phyloP scores from a whole-genome alignment of 2,329 filamentous ascomycete genomes.

The Colletotrichum acutatum region DNA sequence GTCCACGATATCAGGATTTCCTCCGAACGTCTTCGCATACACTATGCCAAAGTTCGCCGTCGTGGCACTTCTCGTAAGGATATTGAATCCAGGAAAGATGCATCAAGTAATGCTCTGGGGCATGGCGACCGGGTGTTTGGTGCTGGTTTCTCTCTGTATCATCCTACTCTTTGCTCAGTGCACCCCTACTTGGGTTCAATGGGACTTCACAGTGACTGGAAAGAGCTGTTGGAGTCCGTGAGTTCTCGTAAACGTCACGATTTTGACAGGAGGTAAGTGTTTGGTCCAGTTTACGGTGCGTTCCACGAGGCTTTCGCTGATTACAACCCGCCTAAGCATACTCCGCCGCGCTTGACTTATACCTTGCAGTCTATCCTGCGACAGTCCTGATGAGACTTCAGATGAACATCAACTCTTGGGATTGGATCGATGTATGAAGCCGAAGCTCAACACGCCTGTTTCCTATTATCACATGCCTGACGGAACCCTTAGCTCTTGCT shows the following conservation, averaged over 20 bases:
- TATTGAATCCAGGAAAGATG: conserved; percentile 39
- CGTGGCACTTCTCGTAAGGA: conserved; percentile 39
- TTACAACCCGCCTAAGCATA: not conserved
- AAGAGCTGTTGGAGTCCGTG: conserved; percentile 23
- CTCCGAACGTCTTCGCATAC: conserved; percentile 42
- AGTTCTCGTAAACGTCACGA: not conserved
- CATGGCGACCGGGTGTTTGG: conserved; percentile 32
- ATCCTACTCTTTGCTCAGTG: conserved; percentile 41
- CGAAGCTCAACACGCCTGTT: not conserved
- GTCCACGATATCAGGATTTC: conserved; percentile 42
- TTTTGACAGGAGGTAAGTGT: conserved; percentile 4
- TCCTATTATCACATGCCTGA: not conserved
- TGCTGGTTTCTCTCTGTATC: conserved; percentile 37
- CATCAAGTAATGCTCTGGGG: conserved; percentile 41
- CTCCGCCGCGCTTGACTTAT: conserved; percentile 38
- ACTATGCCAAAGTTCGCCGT: conserved; percentile 44
- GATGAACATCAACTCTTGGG: conserved; percentile 40
- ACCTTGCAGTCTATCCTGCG: conserved; percentile 41
- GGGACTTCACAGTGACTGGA: conserved; percentile 32
- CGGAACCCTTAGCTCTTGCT: not conserved
- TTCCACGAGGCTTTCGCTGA: not conserved
- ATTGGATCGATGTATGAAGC: conserved; percentile 5
- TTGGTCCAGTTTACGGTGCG: no score
- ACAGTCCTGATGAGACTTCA: conserved; percentile 38
- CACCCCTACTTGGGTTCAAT: conserved; percentile 38